Percentiles rank a stretch among this genome's conserved stretches.
Conservation (phyloP, 192 early-diverging fungal species). For the Entomortierella chlamydospora region DNA sequence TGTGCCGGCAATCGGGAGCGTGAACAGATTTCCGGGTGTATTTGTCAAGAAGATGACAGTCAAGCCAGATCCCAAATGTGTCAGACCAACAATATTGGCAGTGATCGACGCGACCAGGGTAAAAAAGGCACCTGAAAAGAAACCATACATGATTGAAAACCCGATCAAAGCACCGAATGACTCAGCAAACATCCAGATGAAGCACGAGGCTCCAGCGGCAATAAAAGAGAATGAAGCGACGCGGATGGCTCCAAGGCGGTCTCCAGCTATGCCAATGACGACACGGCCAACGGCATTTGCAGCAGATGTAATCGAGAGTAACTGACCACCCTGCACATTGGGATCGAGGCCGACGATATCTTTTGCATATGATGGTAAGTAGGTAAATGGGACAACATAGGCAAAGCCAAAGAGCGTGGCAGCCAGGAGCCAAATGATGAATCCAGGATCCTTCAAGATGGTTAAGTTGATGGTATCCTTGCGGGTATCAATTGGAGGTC, state of each 20-base stretch:
- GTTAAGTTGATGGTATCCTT: conserved; percentile 36
- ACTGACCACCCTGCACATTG: conserved; percentile 45
- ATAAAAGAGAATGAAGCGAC: conserved; percentile 31
- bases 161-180: conserved; percentile 30
- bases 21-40: conserved; percentile 49
- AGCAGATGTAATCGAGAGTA: conserved; percentile 53
- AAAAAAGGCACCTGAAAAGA: conserved; percentile 52
- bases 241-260: conserved; percentile 45
- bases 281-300: conserved; percentile 51
- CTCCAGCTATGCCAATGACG: conserved; percentile 43
- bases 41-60: conserved; percentile 57
- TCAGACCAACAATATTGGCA: conserved; percentile 65
- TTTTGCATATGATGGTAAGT: conserved; percentile 27
- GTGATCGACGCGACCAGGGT: conserved; percentile 51
- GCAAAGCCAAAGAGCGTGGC: conserved; percentile 29
- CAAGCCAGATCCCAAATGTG: conserved; percentile 54
- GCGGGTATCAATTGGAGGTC: conserved; percentile 3
- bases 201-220: conserved; percentile 34
- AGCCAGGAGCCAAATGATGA: conserved; percentile 29
- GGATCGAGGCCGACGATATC: conserved; percentile 32
- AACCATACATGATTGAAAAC: conserved; percentile 43
- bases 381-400: conserved; percentile 34
- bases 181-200: conserved; percentile 58
- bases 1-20: conserved; percentile 44
- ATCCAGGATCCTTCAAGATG: conserved; percentile 30